Evolutionary conservation across 1,284 basidiomycete species (phyloP).

Genomic region (Spongispora temasekensis): DNA sequence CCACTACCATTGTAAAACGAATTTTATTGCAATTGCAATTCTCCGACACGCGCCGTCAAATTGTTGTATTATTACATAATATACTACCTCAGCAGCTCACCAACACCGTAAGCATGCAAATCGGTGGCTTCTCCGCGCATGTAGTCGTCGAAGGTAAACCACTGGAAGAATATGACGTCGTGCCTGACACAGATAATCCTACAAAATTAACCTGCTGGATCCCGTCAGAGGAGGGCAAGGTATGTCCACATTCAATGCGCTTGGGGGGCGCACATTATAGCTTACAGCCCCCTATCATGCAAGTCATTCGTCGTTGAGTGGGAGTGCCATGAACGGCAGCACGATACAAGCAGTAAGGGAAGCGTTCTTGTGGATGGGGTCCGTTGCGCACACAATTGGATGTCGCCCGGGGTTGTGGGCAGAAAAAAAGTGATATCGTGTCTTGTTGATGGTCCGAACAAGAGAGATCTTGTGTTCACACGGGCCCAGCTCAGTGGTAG

Average conservation of each 20-base stretch:
- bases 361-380: conserved; percentile 8
- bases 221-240: conserved; percentile 17
- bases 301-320: conserved; percentile 17
- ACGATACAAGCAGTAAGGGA: not conserved
- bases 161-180: not conserved
- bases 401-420: not conserved
- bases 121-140: not conserved
- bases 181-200: not conserved
- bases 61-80: too few species aligned
- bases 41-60: too few species aligned
- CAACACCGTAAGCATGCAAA: too few species aligned
- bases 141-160: not conserved
- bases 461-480: conserved; percentile 17
- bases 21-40: too few species aligned
- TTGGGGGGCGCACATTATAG: too few species aligned
- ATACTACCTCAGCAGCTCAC: too few species aligned
- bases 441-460: not conserved
- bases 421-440: not conserved
- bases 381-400: rapidly evolving
- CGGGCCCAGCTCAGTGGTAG: conserved; percentile 16
- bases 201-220: not conserved
- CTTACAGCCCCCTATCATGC: too few species aligned
- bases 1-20: too few species aligned
- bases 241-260: not conserved
- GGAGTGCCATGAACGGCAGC: conserved; percentile 4